Base-by-base conservation (phyloP, 2,329 filamentous ascomycete genomes). In the Colletotrichum sublineola region DNA sequence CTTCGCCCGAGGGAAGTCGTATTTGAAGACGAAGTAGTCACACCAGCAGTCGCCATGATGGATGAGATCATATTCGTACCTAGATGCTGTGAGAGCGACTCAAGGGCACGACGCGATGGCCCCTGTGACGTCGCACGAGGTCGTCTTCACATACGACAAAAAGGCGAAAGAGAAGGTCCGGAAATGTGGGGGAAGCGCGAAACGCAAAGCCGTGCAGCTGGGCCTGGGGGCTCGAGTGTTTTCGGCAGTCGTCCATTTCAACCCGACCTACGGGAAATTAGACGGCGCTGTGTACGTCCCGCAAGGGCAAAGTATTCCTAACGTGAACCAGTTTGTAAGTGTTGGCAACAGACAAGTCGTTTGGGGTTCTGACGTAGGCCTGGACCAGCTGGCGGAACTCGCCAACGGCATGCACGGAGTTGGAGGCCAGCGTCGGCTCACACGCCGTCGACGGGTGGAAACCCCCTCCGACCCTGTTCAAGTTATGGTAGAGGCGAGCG, bases 81-180 rank as follows among this genome's bases (percentile, higher is more conserved):
- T 18, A 36, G 18, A 18, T 48, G 33, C 20, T n/a, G n/a, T n/a
- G n/a, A 2, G 46, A 15, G 55, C 33, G 12, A 44, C 56, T 61
- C 11, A 61, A 67, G 11, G 50, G 53, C 18, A 20, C 20, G 8
- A 44, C 12, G 42, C 38, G 3, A 67, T 67, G 24, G 64, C 63
- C 29, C 38, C 52, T 50, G 5, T 65, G 11, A 20, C n/a, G 33
- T 38, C 20, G 18, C 14, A 57, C 12, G 9, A 40, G n/a, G 33
- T 57, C 33, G 60, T 40, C 46, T 40, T 63, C 14, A 53, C 12
- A 56, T 44, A 55, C 29, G 40, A 65, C 42, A 65, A 56, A 48
- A 65, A 56, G 40, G 48, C 65, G 11, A 67, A 67, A 67, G 57
- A 61, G 36, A 62, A 67, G 57, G 65, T 55, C 29, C 20, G 6